These are phyloP conservation scores for Spathaspora sp. DNA, from an alignment of 1,139 yeast species.

Conservation along the genomic window DNA sequence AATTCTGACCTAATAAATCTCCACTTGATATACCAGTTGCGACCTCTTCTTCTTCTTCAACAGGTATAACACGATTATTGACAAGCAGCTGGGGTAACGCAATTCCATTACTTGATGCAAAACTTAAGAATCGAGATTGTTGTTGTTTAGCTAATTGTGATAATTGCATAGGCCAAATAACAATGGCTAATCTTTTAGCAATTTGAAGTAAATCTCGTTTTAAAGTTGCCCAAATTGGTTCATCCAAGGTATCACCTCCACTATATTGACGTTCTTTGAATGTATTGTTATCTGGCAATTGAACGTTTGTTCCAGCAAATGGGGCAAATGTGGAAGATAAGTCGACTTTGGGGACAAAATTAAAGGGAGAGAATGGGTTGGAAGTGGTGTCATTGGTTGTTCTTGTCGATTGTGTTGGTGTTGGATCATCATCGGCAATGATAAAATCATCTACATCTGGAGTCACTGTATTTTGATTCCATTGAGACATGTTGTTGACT, in stretches of 20 bases:
- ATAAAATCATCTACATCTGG: conserved; percentile 25
- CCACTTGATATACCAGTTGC: conserved; percentile 17
- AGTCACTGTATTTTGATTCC: conserved; percentile 15
- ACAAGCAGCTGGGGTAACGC: conserved; percentile 41
- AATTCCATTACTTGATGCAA: conserved; percentile 47
- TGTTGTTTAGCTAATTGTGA: conserved; percentile 43
- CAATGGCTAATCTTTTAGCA: conserved; percentile 62
- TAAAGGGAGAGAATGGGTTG: conserved; percentile 10
- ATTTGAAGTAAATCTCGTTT: conserved; percentile 67
- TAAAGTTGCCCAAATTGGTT: conserved; percentile 71
- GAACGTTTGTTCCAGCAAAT: conserved; percentile 25
- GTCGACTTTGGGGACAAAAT: conserved; percentile 38
- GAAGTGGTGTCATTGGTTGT: conserved; percentile 3
- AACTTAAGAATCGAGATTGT: conserved; percentile 41
- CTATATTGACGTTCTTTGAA: conserved; percentile 70
- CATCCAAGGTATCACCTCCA: conserved; percentile 86
- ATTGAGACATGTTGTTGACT: conserved; percentile 2
- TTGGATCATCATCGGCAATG: conserved; percentile 26
- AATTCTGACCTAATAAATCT: conserved; percentile 25
- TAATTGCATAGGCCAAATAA: conserved; percentile 68
- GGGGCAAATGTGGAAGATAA: conserved; percentile 41
- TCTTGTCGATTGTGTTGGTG: conserved; percentile 5
- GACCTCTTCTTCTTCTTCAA: conserved; percentile 26
- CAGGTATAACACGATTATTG: conserved; percentile 29
- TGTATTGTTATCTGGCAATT: conserved; percentile 47